These are phyloP conservation scores for Fusarium sublunatum DNA, from an alignment of 2,329 filamentous ascomycete species.

Conservation along the genomic window DNA sequence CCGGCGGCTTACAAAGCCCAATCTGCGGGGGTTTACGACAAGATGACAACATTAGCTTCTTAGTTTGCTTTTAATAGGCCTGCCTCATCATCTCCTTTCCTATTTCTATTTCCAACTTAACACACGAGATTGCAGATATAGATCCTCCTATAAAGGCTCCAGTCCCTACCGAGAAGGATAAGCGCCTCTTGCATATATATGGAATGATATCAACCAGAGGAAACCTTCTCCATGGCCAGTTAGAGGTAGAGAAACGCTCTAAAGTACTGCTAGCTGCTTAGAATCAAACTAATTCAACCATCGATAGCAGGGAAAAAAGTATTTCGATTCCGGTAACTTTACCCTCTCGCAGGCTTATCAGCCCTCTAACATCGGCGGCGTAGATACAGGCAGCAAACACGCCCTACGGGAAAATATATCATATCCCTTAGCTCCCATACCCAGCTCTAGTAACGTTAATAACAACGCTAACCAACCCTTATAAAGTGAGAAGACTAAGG, in stretches of 20 bases:
- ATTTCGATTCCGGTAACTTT: constrained; percentile 32
- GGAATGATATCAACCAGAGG: constrained; percentile 18
- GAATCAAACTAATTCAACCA: constrained; percentile 7
- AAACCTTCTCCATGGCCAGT: constrained; percentile 24
- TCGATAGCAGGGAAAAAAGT: constrained; percentile 16
- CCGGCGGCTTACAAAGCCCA: too few species aligned
- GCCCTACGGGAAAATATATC: constrained; percentile 17
- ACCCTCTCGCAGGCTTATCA: constrained; percentile 22
- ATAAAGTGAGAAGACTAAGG: constrained; percentile 5
- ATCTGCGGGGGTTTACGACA: too few species aligned
- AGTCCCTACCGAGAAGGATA: not conserved
- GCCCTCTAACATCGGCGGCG: constrained; percentile 19
- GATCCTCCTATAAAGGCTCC: not conserved
- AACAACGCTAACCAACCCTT: not conserved
- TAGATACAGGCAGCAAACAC: constrained; percentile 22
- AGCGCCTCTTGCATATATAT: constrained; percentile 5
- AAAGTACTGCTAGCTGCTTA: not conserved
- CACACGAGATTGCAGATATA: too few species aligned
- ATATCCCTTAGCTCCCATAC: constrained; percentile 15
- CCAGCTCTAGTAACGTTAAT: constrained; percentile 18
- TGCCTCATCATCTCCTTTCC: too few species aligned
- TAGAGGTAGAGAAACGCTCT: constrained; percentile 16
- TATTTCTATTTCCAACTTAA: too few species aligned
- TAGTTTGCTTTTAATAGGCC: too few species aligned
- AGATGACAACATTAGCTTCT: too few species aligned